Percentiles rank a stretch among this genome's conserved stretches.
These are phyloP conservation scores for Ceratonia siliqua DNA, from an alignment of 306 rosid genomes.

Conservation along the genomic window DNA sequence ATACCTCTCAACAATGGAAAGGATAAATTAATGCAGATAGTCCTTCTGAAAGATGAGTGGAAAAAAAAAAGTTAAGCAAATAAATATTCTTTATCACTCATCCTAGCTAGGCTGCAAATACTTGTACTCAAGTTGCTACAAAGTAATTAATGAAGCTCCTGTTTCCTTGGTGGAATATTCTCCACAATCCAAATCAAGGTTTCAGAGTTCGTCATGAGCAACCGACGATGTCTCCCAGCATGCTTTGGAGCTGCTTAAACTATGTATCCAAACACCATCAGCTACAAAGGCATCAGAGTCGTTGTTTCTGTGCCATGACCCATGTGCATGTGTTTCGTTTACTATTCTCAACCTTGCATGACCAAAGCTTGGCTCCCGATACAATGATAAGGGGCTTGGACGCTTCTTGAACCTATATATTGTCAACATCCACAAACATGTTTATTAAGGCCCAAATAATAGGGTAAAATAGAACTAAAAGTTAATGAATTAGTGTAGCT, in stretches of 20 bases:
- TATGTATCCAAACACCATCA: slow-evolving; percentile 56
- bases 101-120: not conserved
- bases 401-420: slow-evolving; percentile 46
- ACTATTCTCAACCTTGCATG: slow-evolving; percentile 66
- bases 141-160: not conserved
- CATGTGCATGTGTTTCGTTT: slow-evolving; percentile 67
- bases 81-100: not conserved
- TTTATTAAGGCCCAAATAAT: not conserved
- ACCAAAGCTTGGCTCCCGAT: slow-evolving; percentile 75
- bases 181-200: not conserved
- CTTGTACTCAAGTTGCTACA: not conserved
- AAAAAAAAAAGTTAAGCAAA: no score
- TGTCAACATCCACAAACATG: not conserved
- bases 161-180: not conserved
- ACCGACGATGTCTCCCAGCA: slow-evolving; percentile 19
- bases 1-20: no score
- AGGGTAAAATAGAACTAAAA: not conserved
- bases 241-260: slow-evolving; percentile 38
- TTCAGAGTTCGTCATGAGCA: slow-evolving; percentile 38
- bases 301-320: slow-evolving; percentile 91
- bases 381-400: slow-evolving; percentile 56
- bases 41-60: no score
- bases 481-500: slow-evolving; percentile 1
- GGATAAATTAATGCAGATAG: no score
- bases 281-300: slow-evolving; percentile 50